Evolutionary conservation across 2,329 filamentous ascomycete species (phyloP).

Genomic region (Alternaria alternata): DNA sequence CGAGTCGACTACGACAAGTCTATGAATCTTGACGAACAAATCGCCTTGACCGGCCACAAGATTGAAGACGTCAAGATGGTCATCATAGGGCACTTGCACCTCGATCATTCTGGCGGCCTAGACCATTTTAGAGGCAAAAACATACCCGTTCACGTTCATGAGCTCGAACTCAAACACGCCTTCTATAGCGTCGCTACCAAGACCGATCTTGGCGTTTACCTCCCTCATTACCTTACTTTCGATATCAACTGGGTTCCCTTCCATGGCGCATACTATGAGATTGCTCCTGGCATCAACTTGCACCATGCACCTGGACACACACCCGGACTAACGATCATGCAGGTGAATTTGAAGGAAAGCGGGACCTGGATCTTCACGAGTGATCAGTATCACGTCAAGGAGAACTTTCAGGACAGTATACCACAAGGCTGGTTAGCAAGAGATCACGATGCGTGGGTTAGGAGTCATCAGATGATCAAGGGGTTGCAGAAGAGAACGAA

Average conservation of each 20-base stretch:
- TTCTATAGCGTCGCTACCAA: conserved; percentile 42
- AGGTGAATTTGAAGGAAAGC: conserved; percentile 46
- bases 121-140: conserved; percentile 46
- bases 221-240: conserved; percentile 49
- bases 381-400: conserved; percentile 50
- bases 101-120: conserved; percentile 49
- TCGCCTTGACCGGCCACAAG: conserved; percentile 42
- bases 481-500: conserved; percentile 36
- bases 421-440: conserved; percentile 51
- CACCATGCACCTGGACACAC: conserved; percentile 50
- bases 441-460: conserved; percentile 49
- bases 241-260: conserved; percentile 51
- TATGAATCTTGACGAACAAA: conserved; percentile 35
- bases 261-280: conserved; percentile 41
- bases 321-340: conserved; percentile 47
- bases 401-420: conserved; percentile 45
- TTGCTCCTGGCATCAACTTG: conserved; percentile 46
- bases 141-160: conserved; percentile 49
- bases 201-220: conserved; percentile 44
- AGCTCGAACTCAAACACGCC: conserved; percentile 49
- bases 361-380: conserved; percentile 51
- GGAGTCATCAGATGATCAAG: conserved; percentile 43
- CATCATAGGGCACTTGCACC: conserved; percentile 49
- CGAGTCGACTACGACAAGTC: conserved; percentile 36
- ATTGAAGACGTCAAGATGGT: conserved; percentile 50